Conservation (phyloP, 768 basidiomycete genomes). For the Pisolithus tinctorius region DNA sequence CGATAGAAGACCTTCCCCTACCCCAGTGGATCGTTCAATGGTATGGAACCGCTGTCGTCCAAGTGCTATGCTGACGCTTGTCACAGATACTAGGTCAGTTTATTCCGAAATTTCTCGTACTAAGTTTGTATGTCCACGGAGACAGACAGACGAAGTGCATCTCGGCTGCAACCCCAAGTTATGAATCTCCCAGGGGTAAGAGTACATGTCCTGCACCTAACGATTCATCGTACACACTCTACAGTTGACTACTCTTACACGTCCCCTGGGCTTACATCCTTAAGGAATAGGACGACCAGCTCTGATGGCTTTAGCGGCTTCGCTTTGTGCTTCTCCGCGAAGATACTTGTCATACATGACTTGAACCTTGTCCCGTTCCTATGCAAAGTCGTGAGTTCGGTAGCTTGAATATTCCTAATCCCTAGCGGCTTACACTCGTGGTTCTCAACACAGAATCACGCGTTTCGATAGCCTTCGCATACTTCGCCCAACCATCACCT, state of each 20-base stretch:
- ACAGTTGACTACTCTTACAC: neutral
- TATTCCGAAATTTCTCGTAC: no score
- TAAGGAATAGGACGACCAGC: constrained; percentile 36
- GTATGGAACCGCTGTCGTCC: no score
- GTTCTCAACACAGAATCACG: constrained; percentile 44
- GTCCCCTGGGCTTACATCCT: neutral
- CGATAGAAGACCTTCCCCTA: no score
- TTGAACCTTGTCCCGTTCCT: constrained; percentile 38
- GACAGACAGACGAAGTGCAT: no score
- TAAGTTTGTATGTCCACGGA: no score
- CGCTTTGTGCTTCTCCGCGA: constrained; percentile 49
- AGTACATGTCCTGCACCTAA: no score
- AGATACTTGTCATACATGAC: constrained; percentile 51
- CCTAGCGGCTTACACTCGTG: constrained; percentile 26
- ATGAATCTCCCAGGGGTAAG: no score
- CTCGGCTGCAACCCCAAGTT: no score
- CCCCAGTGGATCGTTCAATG: no score
- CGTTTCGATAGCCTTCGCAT: constrained; percentile 34
- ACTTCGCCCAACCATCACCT: constrained; percentile 38
- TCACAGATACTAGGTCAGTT: no score
- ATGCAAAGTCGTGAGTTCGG: neutral
- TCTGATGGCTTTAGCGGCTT: constrained; percentile 45
- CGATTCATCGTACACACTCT: neutral
- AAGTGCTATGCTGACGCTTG: no score
- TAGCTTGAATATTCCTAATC: neutral